These are phyloP conservation scores for Ustilago lituana DNA, from an alignment of 1,284 basidiomycete species.

Conservation along the genomic window DNA sequence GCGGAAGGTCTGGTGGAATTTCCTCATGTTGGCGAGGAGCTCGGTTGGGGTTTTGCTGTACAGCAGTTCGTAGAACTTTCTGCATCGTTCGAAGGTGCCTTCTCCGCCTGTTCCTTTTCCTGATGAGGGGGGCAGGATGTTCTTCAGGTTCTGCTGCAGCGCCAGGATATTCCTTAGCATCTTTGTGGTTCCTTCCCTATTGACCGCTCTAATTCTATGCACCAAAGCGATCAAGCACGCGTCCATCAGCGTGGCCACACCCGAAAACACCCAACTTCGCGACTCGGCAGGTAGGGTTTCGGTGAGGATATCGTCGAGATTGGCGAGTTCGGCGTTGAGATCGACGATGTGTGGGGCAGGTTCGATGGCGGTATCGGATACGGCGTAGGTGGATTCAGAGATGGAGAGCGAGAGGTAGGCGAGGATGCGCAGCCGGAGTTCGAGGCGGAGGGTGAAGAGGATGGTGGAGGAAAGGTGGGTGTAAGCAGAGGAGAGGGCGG, in stretches of 20 bases:
- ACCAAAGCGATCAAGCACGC: constrained; percentile 81
- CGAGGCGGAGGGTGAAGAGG: constrained; percentile 86
- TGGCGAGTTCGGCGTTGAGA: constrained; percentile 82
- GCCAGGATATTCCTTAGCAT: constrained; percentile 89
- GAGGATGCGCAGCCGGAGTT: constrained; percentile 84
- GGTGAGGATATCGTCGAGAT: constrained; percentile 75
- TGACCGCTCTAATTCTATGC: constrained; percentile 77
- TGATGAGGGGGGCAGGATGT: constrained; percentile 62
- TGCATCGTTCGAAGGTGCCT: constrained; percentile 79
- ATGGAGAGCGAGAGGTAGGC: constrained; percentile 83
- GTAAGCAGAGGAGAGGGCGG: constrained; percentile 87
- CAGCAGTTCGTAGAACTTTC: constrained; percentile 77
- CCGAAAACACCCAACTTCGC: constrained; percentile 82
- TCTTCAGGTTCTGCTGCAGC: constrained; percentile 88
- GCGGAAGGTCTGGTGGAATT: constrained; percentile 5
- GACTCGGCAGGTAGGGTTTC: constrained; percentile 43
- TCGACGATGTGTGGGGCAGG: constrained; percentile 90
- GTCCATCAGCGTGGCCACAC: constrained; percentile 87
- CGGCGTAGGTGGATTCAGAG: constrained; percentile 72
- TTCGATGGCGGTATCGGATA: constrained; percentile 76
- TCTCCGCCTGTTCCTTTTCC: too few species aligned
- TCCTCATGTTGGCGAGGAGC: constrained; percentile 15
- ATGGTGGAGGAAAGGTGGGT: constrained; percentile 86
- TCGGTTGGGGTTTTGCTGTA: constrained; percentile 21
- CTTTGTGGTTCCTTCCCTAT: constrained; percentile 83